Conservation (phyloP, 345 rosid genomes). For the Salix dunnii region DNA sequence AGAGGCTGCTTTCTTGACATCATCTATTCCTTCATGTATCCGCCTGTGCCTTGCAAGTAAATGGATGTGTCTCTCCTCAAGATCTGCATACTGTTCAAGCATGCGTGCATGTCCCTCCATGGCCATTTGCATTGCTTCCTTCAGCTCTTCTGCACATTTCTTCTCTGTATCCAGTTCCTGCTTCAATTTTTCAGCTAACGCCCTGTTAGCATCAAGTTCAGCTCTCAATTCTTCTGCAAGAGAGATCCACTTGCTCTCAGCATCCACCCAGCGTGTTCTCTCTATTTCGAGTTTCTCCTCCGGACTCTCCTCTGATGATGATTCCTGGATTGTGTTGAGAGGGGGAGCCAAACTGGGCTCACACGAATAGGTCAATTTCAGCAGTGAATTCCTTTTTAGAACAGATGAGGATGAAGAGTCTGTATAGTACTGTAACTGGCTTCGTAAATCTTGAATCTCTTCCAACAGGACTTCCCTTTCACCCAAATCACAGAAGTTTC, state of each 20-base stretch:
- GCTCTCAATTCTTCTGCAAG: slow-evolving; percentile 76
- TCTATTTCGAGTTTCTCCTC: slow-evolving; percentile 61
- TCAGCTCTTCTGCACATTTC: slow-evolving; percentile 77
- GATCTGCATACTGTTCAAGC: slow-evolving; percentile 96
- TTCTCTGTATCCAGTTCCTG: slow-evolving; percentile 77
- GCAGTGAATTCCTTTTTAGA: slow-evolving; percentile 46
- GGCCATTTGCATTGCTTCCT: slow-evolving; percentile 92
- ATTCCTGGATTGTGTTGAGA: slow-evolving; percentile 54
- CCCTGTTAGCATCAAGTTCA: slow-evolving; percentile 67
- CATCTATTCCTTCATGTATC: slow-evolving; percentile 88
- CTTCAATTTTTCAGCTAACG: slow-evolving; percentile 54
- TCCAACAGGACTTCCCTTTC: slow-evolving; percentile 91
- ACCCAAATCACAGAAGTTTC: slow-evolving; percentile 75
- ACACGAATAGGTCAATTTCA: slow-evolving; percentile 55
- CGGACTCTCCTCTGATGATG: slow-evolving; percentile 43
- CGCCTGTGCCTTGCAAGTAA: slow-evolving; percentile 87
- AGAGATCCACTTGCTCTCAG: slow-evolving; percentile 93
- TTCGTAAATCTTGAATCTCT: slow-evolving; percentile 86
- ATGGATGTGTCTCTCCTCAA: slow-evolving; percentile 88
- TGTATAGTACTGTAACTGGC: slow-evolving; percentile 69
- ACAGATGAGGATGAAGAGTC: slow-evolving; percentile 62
- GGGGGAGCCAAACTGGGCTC: slow-evolving; percentile 42
- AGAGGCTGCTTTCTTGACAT: slow-evolving; percentile 87
- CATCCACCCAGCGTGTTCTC: slow-evolving; percentile 62
- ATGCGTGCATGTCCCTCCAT: slow-evolving; percentile 94